Percentiles rank a stretch among this genome's conserved stretches.
These are phyloP conservation scores for Pichia sp. DNA, from an alignment of 1,139 yeast species.

Conservation along the genomic window DNA sequence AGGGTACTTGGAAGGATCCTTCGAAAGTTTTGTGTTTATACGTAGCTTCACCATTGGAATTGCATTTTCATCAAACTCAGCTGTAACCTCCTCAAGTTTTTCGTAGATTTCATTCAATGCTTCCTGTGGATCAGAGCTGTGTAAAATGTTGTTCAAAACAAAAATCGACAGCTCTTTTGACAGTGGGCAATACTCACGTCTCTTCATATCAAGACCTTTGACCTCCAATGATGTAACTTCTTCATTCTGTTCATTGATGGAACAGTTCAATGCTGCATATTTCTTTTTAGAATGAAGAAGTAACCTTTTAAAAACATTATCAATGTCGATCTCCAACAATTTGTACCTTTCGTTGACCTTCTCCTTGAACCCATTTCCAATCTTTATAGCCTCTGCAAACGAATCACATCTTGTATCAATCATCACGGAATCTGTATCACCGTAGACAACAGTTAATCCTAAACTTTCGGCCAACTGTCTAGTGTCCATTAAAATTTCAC, in stretches of 20 bases:
- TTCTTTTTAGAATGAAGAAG: slow-evolving; percentile 94
- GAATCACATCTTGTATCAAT: slow-evolving; percentile 80
- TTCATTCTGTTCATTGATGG: slow-evolving; percentile 43
- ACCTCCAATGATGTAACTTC: slow-evolving; percentile 67
- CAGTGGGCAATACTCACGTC: slow-evolving; percentile 92
- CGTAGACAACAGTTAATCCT: slow-evolving; percentile 84
- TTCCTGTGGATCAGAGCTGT: slow-evolving; percentile 72
- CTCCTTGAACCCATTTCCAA: slow-evolving; percentile 80
- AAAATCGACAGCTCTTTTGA: slow-evolving; percentile 83
- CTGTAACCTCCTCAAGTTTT: slow-evolving; percentile 60
- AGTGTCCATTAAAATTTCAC: slow-evolving; percentile 92
- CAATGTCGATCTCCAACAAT: slow-evolving; percentile 89
- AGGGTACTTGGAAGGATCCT: slow-evolving; percentile 71
- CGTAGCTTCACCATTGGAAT: slow-evolving; percentile 62
- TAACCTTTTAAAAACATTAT: slow-evolving; percentile 82
- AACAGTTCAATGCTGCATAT: slow-evolving; percentile 79
- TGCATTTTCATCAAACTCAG: slow-evolving; percentile 55
- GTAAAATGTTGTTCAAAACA: slow-evolving; percentile 66
- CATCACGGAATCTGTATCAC: slow-evolving; percentile 99
- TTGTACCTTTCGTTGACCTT: slow-evolving; percentile 86
- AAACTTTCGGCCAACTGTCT: slow-evolving; percentile 85
- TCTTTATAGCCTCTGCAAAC: slow-evolving; percentile 68
- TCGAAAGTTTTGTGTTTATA: slow-evolving; percentile 70
- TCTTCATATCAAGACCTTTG: slow-evolving; percentile 93
- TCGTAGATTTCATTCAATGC: slow-evolving; percentile 71